Evolutionary conservation across 164 flowering plant species (phyloP).

Genomic region (Magnolia officinalis): DNA sequence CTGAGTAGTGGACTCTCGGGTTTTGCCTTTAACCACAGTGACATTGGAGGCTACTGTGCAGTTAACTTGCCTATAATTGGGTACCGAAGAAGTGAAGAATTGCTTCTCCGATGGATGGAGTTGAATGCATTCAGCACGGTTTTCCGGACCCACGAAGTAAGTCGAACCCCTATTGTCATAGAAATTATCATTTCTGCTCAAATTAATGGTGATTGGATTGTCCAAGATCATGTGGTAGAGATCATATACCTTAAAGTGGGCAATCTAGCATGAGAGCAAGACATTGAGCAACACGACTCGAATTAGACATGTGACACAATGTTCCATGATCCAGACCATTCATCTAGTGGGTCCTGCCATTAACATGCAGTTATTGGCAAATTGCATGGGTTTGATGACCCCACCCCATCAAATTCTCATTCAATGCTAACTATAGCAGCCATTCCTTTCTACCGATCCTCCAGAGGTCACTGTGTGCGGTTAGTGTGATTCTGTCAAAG

Average conservation of each 20-base stretch:
- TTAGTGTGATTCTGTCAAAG: background rate
- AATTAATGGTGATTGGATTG: background rate
- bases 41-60: conserved; percentile 86
- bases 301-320: background rate
- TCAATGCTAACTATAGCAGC: background rate
- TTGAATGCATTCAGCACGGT: conserved; percentile 71
- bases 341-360: background rate
- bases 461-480: background rate
- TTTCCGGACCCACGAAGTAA: conserved; percentile 81
- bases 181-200: background rate
- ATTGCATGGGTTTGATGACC: background rate
- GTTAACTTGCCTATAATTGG: conserved; percentile 65
- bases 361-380: background rate
- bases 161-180: conserved; percentile 8
- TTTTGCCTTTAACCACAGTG: conserved; percentile 80
- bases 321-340: background rate
- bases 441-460: background rate
- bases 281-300: background rate
- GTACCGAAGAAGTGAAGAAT: conserved; percentile 69
- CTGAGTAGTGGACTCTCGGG: conserved; percentile 85
- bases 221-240: background rate
- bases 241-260: background rate
- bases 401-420: background rate
- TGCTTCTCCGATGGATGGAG: conserved; percentile 83
- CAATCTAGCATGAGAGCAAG: background rate